These are phyloP conservation scores for Toxicodendron radicans DNA, from an alignment of 345 rosid genomes.

Conservation along the genomic window DNA sequence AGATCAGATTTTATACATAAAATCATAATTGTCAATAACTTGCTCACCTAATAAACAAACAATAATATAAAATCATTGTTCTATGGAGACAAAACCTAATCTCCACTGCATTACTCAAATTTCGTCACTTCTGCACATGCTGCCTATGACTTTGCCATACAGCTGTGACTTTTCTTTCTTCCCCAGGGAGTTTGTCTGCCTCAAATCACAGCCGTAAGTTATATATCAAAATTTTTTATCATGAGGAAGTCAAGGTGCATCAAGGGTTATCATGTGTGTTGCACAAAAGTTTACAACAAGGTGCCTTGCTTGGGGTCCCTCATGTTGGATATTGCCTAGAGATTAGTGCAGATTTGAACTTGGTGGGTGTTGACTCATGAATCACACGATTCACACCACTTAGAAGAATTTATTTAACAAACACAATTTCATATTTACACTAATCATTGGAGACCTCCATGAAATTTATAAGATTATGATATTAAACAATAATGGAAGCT, in stretches of 20 bases:
- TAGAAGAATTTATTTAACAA: constrained; percentile 16
- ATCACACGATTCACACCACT: constrained; percentile 16
- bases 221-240: not conserved
- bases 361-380: constrained; percentile 42
- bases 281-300: not conserved
- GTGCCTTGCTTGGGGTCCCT: constrained; percentile 20
- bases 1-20: constrained; percentile 12
- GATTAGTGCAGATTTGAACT: constrained; percentile 18
- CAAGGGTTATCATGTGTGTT: constrained; percentile 10
- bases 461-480: constrained; percentile 21
- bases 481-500: not conserved
- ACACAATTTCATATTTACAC: constrained; percentile 8
- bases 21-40: constrained; percentile 21
- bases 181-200: not conserved
- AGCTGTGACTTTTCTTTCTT: constrained; percentile 12
- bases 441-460: constrained; percentile 27
- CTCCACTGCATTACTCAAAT: constrained; percentile 14
- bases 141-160: constrained; percentile 24
- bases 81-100: constrained; percentile 23
- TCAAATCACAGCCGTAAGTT: constrained; percentile 5
- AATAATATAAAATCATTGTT: constrained; percentile 7
- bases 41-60: constrained; percentile 31
- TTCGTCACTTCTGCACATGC: constrained; percentile 4
- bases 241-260: not conserved
- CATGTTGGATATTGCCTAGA: constrained; percentile 17